These are phyloP conservation scores for Naganishia liquefaciens DNA, from an alignment of 1,284 basidiomycete species.

Conservation along the genomic window DNA sequence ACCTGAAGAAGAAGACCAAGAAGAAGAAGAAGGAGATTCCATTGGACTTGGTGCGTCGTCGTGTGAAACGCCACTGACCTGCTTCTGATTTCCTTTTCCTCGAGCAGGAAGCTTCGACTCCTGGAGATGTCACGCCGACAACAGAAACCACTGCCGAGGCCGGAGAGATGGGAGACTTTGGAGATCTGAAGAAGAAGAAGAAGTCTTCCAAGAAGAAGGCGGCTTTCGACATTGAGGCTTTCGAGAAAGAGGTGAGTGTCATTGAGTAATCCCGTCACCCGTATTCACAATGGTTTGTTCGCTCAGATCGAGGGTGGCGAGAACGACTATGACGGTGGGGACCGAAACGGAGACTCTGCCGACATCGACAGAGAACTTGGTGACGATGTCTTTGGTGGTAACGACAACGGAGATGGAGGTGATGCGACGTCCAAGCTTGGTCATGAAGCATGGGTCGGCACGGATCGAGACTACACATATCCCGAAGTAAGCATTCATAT, in stretches of 20 bases:
- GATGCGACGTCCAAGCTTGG: conserved; percentile 56
- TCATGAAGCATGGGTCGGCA: conserved; percentile 75
- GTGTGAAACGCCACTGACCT: neutral
- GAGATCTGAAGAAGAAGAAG: conserved; percentile 58
- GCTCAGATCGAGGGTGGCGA: conserved; percentile 51
- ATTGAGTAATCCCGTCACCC: conserved; percentile 38
- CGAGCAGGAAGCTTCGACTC: conserved; percentile 11
- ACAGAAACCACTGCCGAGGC: conserved; percentile 31
- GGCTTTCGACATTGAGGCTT: conserved; percentile 65
- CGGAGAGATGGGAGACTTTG: conserved; percentile 51
- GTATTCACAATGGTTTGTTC: conserved; percentile 29
- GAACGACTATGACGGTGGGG: conserved; percentile 64
- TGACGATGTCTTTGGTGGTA: conserved; percentile 70
- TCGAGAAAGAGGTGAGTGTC: conserved; percentile 75
- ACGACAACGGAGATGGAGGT: conserved; percentile 58
- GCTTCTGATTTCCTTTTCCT: neutral
- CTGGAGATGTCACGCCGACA: conserved; percentile 26
- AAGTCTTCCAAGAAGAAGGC: conserved; percentile 57
- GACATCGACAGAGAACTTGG: conserved; percentile 76
- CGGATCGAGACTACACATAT: conserved; percentile 92
- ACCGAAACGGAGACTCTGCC: conserved; percentile 62
- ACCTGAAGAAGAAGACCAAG: conserved; percentile 59
- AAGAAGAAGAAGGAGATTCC: conserved; percentile 56
- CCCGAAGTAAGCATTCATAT: conserved; percentile 65
- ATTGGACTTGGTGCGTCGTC: conserved; percentile 46